Evolutionary conservation across 192 early-diverging fungal genomes (phyloP).

Genomic region (Phlyctochytrium planicorne): DNA sequence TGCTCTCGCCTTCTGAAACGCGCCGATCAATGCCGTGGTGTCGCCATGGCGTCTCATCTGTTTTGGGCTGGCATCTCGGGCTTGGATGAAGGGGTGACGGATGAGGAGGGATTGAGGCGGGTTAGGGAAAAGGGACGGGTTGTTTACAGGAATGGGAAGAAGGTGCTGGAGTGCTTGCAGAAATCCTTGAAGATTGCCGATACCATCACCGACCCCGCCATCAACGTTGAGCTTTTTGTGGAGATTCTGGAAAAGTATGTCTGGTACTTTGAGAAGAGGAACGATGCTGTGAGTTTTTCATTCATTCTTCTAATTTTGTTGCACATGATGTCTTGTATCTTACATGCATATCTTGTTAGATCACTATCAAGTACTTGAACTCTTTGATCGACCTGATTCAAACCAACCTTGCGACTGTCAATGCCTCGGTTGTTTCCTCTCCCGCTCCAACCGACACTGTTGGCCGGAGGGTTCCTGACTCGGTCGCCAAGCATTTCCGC

Average conservation of each 20-base stretch:
- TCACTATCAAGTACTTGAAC: slow-evolving; percentile 91
- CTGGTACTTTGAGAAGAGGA: slow-evolving; percentile 92
- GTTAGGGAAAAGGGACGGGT: slow-evolving; percentile 57
- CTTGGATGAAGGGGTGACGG: not conserved
- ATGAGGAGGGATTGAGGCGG: slow-evolving; percentile 18
- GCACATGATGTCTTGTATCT: not conserved
- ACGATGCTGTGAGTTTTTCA: slow-evolving; percentile 70
- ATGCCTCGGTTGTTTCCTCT: slow-evolving; percentile 3
- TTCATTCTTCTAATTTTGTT: slow-evolving; percentile 10
- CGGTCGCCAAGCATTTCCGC: slow-evolving; percentile 13
- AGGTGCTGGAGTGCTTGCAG: slow-evolving; percentile 88
- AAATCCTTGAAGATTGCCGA: slow-evolving; percentile 95
- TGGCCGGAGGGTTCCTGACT: slow-evolving; percentile 13
- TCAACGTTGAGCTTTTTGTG: slow-evolving; percentile 96
- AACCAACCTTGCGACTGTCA: slow-evolving; percentile 55
- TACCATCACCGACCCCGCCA: slow-evolving; percentile 82
- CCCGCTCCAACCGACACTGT: slow-evolving; percentile 2
- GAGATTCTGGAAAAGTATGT: slow-evolving; percentile 94
- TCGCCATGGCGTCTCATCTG: slow-evolving; percentile 81
- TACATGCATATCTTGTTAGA: slow-evolving; percentile 36
- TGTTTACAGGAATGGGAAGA: slow-evolving; percentile 81
- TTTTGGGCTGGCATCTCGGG: slow-evolving; percentile 73
- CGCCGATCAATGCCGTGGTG: slow-evolving; percentile 88
- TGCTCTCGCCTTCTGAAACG: slow-evolving; percentile 89
- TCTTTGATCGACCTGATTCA: slow-evolving; percentile 93